Conservation (phyloP, 1,284 basidiomycete genomes). For the Mycosarcoma maydis region DNA sequence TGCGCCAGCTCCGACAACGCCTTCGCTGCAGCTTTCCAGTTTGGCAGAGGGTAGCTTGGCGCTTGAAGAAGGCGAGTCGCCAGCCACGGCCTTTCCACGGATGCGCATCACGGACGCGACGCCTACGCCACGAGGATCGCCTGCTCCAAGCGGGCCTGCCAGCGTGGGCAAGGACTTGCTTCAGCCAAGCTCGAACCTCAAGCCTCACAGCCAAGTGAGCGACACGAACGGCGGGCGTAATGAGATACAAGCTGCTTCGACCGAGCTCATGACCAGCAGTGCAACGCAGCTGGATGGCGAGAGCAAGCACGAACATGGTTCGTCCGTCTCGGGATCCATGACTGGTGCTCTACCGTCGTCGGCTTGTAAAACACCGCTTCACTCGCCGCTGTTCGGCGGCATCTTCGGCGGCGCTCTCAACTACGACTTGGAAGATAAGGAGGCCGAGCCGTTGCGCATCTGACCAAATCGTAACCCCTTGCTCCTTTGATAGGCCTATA, state of each 20-base stretch:
- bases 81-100: constrained; percentile 51
- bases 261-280: constrained; percentile 4
- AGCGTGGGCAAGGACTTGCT: constrained; percentile 35
- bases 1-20: constrained; percentile 32
- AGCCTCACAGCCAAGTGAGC: constrained; percentile 9
- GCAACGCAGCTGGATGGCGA: constrained; percentile 1
- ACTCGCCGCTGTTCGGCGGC: constrained; percentile 59
- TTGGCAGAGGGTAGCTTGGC: constrained; percentile 14
- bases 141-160: constrained; percentile 31
- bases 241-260: not conserved
- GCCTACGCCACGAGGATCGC: constrained; percentile 53
- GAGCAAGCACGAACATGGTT: constrained; percentile 8
- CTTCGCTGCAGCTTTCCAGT: constrained; percentile 24
- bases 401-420: constrained; percentile 52
- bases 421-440: constrained; percentile 52
- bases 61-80: constrained; percentile 44
- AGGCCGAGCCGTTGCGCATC: constrained; percentile 45
- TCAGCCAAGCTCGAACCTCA: constrained; percentile 17
- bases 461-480: not conserved
- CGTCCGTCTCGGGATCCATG: constrained; percentile 8
- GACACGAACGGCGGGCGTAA: not conserved
- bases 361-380: constrained; percentile 52
- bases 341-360: constrained; percentile 49
- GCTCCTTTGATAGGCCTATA: not conserved
- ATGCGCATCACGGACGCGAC: constrained; percentile 60